Conservation (phyloP, 2,329 filamentous ascomycete species). For the Monosporascus ibericus region DNA sequence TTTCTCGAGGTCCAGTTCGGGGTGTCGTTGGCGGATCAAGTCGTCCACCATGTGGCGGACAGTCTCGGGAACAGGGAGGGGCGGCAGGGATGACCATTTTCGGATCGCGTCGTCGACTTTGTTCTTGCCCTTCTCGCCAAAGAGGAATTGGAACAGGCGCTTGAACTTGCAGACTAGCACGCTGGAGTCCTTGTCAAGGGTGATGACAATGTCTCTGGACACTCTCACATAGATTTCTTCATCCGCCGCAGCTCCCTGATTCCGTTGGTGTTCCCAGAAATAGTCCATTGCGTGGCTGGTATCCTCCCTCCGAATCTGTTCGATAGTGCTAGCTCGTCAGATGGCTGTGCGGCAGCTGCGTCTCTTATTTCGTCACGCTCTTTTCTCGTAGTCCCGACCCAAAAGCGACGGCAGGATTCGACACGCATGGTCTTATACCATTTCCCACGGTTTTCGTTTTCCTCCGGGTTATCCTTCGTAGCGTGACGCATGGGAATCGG, state of each 20-base stretch:
- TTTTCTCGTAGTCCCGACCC: slow-evolving; percentile 4
- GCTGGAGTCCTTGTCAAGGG: slow-evolving; percentile 4
- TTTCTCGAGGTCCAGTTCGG: slow-evolving; percentile 6
- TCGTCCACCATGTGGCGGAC: slow-evolving; percentile 5
- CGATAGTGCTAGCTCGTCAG: slow-evolving; percentile 1
- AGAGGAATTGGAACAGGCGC: slow-evolving; percentile 3
- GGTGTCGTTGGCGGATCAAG: slow-evolving; percentile 3
- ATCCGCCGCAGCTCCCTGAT: slow-evolving; percentile 1
- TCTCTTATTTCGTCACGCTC: slow-evolving; percentile 2
- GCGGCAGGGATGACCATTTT: slow-evolving; percentile 2
- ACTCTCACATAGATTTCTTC: neutral
- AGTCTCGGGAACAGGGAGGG: slow-evolving; percentile 2
- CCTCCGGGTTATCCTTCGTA: neutral
- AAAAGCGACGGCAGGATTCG: slow-evolving; percentile 1
- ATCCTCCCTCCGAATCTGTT: slow-evolving; percentile 5
- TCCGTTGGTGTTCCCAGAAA: slow-evolving; percentile 5
- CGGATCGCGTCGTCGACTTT: slow-evolving; percentile 1
- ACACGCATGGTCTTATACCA: slow-evolving; percentile 4
- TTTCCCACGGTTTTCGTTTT: neutral
- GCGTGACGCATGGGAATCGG: slow-evolving; percentile 1
- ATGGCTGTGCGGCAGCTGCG: neutral
- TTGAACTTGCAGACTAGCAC: slow-evolving; percentile 1
- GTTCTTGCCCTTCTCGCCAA: neutral
- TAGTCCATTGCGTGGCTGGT: neutral
- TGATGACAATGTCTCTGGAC: slow-evolving; percentile 3